Evolutionary conservation across 2,329 filamentous ascomycete species (phyloP).

Genomic region (Xylariales sp.): DNA sequence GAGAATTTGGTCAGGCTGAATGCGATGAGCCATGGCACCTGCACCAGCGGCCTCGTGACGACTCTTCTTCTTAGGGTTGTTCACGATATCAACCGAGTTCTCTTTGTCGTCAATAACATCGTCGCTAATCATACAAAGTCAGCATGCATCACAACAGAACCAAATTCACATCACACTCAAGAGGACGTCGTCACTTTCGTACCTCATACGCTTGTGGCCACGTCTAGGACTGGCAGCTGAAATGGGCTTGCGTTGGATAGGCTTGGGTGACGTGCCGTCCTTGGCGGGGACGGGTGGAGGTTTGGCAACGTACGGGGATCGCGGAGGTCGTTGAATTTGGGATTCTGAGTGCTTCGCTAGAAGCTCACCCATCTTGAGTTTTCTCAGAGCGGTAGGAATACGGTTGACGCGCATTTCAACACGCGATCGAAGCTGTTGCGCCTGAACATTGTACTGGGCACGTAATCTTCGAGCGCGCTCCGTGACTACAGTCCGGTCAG

Average conservation of each 20-base stretch:
- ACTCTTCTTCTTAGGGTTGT: constrained; percentile 67
- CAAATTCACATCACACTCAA: no score
- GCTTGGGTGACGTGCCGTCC: constrained; percentile 33
- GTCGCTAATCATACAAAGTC: constrained; percentile 40
- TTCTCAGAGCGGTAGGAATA: constrained; percentile 75
- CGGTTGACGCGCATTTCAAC: constrained; percentile 93
- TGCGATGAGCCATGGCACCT: constrained; percentile 31
- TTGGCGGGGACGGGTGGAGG: constrained; percentile 48
- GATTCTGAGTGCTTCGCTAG: constrained; percentile 47
- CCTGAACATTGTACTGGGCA: constrained; percentile 84
- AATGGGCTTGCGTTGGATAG: constrained; percentile 28
- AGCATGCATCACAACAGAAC: no score
- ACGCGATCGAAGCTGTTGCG: constrained; percentile 76
- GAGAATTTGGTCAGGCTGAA: constrained; percentile 57
- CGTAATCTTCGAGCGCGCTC: constrained; percentile 68
- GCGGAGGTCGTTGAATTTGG: constrained; percentile 28
- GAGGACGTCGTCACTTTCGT: constrained; percentile 15
- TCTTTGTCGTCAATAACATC: constrained; percentile 69
- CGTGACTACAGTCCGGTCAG: constrained; percentile 26
- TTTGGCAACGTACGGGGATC: constrained; percentile 19
- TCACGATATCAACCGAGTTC: constrained; percentile 56
- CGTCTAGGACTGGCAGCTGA: constrained; percentile 21
- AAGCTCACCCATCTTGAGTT: constrained; percentile 78
- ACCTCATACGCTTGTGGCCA: constrained; percentile 49
- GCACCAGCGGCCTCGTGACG: constrained; percentile 38